Base-by-base conservation (phyloP, 2,329 filamentous ascomycete genomes). In the Pseudopyricularia javanii region DNA sequence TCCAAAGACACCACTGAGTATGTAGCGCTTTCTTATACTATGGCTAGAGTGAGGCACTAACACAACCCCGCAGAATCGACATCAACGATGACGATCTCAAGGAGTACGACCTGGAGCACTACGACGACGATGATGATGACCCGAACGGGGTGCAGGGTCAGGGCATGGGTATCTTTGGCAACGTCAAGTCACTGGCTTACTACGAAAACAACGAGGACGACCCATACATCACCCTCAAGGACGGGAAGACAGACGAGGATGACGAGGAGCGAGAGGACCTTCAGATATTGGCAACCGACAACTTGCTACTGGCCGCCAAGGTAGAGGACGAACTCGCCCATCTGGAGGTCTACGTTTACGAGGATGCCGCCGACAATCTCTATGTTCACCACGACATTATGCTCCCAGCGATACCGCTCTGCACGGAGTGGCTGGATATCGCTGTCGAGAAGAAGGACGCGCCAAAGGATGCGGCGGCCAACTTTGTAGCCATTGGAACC, bases 321-420 rank as follows among this genome's bases (percentile, higher is more conserved):
- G 85, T 97, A 51, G 93, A 98, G 69, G 93, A 98, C 62, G 93
- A 98, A 66, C 84, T 98, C 56, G 91, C 93, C 17, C 91, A 97
- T 68, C 76, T 98, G 26, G 93, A 98, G 68, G 86, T 97, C 20
- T 96, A 97, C 64, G 90, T 98, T 28, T 98, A 97, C 70, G 93
- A 98, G 68, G 93, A 97, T 61, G 82, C 82, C 56, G 87, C 85
- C 47, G 93, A 97, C 70, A 98, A 98, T 66, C 83, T 98, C 56
- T 98, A 98, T 68, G 91, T 98, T 24, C 93, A 98, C 72, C 93
- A 98, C 78, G 93, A 98, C 69, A 95, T 98, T 62, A 97, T 98
- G 91, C 79, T 98, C 53, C 93, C 93, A 32, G 91, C 91, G 24
- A 95, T 98, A 64, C 93, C 93, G 11, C 81, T 98, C 7, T 93